These are phyloP conservation scores for Aspergillus sclerotiicarbonarius DNA, from an alignment of 495 filamentous ascomycete species.

Conservation along the genomic window DNA sequence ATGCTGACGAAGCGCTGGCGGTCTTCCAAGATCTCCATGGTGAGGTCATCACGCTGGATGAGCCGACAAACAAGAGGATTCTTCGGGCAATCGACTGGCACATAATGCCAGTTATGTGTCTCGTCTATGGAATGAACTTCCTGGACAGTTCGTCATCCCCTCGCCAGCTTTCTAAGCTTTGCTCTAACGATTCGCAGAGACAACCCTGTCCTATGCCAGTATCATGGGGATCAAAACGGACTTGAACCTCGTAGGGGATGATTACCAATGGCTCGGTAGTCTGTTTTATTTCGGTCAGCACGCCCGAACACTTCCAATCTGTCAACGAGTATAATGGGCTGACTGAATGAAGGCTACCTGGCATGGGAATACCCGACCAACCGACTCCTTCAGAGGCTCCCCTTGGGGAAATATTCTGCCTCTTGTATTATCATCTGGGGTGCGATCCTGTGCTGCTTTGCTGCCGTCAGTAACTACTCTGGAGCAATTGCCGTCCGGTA, in stretches of 20 bases:
- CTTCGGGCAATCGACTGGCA: constrained; percentile 58
- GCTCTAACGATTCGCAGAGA: constrained; percentile 37
- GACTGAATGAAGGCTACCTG: constrained; percentile 48
- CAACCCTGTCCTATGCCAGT: constrained; percentile 61
- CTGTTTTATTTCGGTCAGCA: constrained; percentile 60
- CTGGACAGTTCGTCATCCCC: constrained; percentile 50
- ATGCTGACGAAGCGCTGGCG: constrained; percentile 62
- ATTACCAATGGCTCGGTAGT: constrained; percentile 56
- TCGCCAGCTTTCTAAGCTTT: neutral
- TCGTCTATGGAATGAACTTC: constrained; percentile 63
- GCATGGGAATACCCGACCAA: constrained; percentile 64
- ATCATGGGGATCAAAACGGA: constrained; percentile 60
- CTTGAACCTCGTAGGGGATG: constrained; percentile 37
- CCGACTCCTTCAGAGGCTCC: constrained; percentile 56
- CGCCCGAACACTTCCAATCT: neutral
- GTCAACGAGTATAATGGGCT: neutral
- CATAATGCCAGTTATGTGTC: constrained; percentile 62
- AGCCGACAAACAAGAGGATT: constrained; percentile 53
- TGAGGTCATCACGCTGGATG: constrained; percentile 51
- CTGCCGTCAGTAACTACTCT: constrained; percentile 44
- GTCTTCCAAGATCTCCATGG: constrained; percentile 49
- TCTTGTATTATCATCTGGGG: constrained; percentile 60
- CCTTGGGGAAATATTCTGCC: constrained; percentile 58
- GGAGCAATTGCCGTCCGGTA: constrained; percentile 54
- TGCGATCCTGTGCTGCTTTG: constrained; percentile 51